Base-by-base conservation (phyloP, 2,329 filamentous ascomycete genomes). In the Ophiostoma ulmi region DNA sequence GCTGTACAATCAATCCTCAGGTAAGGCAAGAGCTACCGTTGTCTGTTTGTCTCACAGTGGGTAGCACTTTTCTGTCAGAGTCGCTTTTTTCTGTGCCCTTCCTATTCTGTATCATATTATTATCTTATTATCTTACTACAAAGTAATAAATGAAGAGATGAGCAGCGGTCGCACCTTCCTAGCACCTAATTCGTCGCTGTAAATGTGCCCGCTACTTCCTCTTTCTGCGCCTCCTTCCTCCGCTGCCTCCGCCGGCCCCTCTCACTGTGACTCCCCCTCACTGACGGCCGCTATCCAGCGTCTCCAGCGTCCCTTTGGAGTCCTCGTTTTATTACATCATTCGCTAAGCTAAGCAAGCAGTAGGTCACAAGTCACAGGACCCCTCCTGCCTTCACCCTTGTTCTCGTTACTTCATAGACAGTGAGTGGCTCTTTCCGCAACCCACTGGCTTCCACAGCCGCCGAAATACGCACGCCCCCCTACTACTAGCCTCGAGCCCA, bases 291-390 rank as follows among this genome's bases (percentile, higher is more conserved):
- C 44, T 48, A 48, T 20, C 5, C n/a, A 20, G 17, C 44, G 17
- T 48, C 17, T 58, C 26, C 52, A 58, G n/a, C 6, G 31, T 31
- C 52, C 52, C 11, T 58, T 58, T 26, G 10, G 52, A 4, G 52
- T 17, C 22, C 7, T 58, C 11, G 22, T 58, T 36, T 63, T 68
- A 72, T 72, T 72, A 72, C 71, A 72, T 72, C 72, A 72, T 71
- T 70, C 66, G 35, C 44, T 68, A 61, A 48, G 31, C 61, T 38
- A 31, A n/a, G 26, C 26, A 31, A 64, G 17, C 58, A 63, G 35
- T 14, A 48, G 44, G 44, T 48, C 44, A 48, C 44, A n/a, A 48
- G 63, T 69, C 72, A 71, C 68, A 67, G 35, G 63, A 36, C 67
- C 67, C 67, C 71, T 64, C 69, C 39, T 63, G n/a, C 31, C 48